A percentile compares a stretch with the other conserved stretches of the same genome.
Evolutionary conservation across 2,329 filamentous ascomycete genomes (phyloP).

Genomic region (Samsoniella hepiali): DNA sequence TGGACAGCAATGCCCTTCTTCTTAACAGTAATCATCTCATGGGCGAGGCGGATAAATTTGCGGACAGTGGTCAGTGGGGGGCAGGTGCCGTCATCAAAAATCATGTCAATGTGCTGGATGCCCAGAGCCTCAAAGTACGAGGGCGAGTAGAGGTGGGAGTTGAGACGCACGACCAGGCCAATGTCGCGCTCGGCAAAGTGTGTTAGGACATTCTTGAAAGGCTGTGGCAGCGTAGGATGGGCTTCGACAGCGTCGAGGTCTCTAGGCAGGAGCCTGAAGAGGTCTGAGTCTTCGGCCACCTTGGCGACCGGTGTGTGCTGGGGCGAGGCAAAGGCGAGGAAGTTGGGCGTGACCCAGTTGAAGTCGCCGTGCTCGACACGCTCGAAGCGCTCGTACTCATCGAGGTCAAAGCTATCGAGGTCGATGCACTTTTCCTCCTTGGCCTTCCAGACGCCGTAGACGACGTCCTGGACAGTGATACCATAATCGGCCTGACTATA

Average conservation of each 20-base stretch:
- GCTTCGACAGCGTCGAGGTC: slow-evolving; percentile 69
- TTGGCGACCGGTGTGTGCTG: slow-evolving; percentile 75
- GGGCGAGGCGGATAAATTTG: slow-evolving; percentile 91
- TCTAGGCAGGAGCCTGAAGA: slow-evolving; percentile 71
- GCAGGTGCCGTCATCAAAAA: slow-evolving; percentile 97
- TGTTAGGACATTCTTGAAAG: slow-evolving; percentile 92
- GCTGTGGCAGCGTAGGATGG: slow-evolving; percentile 68
- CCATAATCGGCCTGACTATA: slow-evolving; percentile 98
- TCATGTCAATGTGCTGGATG: slow-evolving; percentile 97
- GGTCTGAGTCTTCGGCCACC: slow-evolving; percentile 68
- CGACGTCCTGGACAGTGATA: slow-evolving; percentile 92
- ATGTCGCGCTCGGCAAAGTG: slow-evolving; percentile 88
- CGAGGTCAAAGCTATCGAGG: slow-evolving; percentile 89
- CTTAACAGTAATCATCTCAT: slow-evolving; percentile 87
- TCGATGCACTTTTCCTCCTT: slow-evolving; percentile 93
- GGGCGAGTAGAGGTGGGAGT: slow-evolving; percentile 92
- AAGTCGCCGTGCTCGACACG: slow-evolving; percentile 98
- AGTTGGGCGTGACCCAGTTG: slow-evolving; percentile 97
- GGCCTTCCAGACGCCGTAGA: slow-evolving; percentile 98
- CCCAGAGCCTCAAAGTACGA: slow-evolving; percentile 96
- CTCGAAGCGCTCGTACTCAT: slow-evolving; percentile 95
- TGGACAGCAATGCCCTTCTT: slow-evolving; percentile 95
- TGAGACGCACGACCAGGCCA: slow-evolving; percentile 89
- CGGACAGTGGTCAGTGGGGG: slow-evolving; percentile 84
- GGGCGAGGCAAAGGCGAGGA: slow-evolving; percentile 94